Evolutionary conservation across 78 protist species (phyloP).

Genomic region (Dictyostelium firmibasis): DNA sequence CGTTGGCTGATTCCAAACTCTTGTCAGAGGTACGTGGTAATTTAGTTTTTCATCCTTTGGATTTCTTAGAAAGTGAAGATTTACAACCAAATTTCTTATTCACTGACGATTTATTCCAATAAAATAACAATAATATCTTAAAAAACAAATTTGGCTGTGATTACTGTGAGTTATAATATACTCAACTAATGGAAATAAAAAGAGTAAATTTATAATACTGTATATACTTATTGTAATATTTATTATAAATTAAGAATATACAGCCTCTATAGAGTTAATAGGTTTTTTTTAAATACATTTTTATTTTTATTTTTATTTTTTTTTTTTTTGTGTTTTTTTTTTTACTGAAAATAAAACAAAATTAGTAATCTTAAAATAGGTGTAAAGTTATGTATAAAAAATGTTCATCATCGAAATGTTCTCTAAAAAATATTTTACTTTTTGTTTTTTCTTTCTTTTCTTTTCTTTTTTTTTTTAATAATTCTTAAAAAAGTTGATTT

Average conservation of each 20-base stretch:
- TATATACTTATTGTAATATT: not conserved
- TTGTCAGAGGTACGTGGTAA: constrained; percentile 74
- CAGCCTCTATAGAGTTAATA: not conserved
- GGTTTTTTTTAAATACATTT: too few relatives aligned
- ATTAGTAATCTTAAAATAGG: too few relatives aligned
- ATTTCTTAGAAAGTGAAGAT: constrained; percentile 58
- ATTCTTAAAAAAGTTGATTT: not conserved
- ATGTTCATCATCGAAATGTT: too few relatives aligned
- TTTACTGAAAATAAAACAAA: too few relatives aligned
- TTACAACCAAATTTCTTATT: constrained; percentile 62
- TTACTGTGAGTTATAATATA: too few relatives aligned
- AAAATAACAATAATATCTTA: not conserved
- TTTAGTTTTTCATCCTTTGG: constrained; percentile 59
- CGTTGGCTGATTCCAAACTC: constrained; percentile 3
- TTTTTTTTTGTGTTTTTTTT: not conserved
- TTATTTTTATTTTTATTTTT: not conserved
- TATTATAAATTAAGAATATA: not conserved
- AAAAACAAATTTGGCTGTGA: too few relatives aligned
- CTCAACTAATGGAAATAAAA: not conserved
- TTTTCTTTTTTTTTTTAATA: too few relatives aligned
- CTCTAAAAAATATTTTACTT: too few relatives aligned
- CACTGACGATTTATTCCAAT: constrained; percentile 77
- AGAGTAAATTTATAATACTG: not conserved
- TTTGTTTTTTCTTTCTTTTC: not conserved
- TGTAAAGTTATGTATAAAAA: too few relatives aligned